These are phyloP conservation scores for Melastoma candidum DNA, from an alignment of 441 rosid species.

Conservation along the genomic window DNA sequence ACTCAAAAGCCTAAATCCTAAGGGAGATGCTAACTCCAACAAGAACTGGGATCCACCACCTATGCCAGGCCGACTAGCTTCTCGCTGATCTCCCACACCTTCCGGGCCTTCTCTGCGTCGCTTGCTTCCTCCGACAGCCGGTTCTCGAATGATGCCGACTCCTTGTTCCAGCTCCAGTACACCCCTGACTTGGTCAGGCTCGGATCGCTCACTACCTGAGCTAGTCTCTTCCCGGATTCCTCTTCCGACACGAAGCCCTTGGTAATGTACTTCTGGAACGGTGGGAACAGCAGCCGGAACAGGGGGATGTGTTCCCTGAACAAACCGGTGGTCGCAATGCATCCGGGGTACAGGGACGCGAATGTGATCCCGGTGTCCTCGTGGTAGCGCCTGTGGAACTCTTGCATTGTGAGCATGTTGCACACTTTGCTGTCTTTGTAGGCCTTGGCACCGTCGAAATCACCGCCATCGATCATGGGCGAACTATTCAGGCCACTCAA, in stretches of 20 bases:
- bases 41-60: not conserved
- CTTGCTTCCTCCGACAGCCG: constrained; percentile 80
- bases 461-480: constrained; percentile 85
- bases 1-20: no score
- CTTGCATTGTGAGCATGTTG: constrained; percentile 90
- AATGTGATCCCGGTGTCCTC: constrained; percentile 73
- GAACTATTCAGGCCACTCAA: constrained; percentile 55
- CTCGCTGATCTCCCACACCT: constrained; percentile 83
- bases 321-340: constrained; percentile 93
- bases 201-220: constrained; percentile 76
- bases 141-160: constrained; percentile 80
- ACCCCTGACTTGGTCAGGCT: constrained; percentile 75
- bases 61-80: constrained; percentile 76
- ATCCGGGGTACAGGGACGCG: constrained; percentile 87
- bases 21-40: no score
- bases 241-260: constrained; percentile 90
- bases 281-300: constrained; percentile 74
- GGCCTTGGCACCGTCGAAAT: constrained; percentile 92
- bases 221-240: constrained; percentile 88
- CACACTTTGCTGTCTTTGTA: constrained; percentile 94
- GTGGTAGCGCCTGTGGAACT: constrained; percentile 75
- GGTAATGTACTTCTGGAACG: constrained; percentile 88
- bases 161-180: constrained; percentile 94
- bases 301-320: constrained; percentile 79
- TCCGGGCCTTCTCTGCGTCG: constrained; percentile 63